Evolutionary conservation across 306 rosid genomes (phyloP).

Genomic region (Malus fusca): DNA sequence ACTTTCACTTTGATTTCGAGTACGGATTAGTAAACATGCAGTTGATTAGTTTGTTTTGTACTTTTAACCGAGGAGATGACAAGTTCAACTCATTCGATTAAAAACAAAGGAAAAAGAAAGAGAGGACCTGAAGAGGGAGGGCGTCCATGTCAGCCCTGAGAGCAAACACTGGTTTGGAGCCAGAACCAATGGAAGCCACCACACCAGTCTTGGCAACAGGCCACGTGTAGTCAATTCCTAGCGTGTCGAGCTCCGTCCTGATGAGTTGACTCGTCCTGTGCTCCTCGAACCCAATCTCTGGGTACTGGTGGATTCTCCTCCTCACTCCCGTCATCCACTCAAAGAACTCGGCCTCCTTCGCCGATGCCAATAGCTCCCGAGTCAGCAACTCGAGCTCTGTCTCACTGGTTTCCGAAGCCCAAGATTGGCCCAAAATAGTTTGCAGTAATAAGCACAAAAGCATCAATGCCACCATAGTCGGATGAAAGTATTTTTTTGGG

Average conservation of each 20-base stretch:
- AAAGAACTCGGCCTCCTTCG: conserved; percentile 28
- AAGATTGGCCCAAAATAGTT: background rate
- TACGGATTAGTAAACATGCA: too few relatives aligned
- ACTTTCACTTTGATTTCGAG: too few relatives aligned
- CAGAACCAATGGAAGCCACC: conserved; percentile 29
- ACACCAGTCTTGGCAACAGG: conserved; percentile 37
- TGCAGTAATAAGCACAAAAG: background rate
- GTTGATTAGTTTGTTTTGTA: background rate
- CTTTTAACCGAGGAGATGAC: background rate
- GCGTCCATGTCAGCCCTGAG: conserved; percentile 49
- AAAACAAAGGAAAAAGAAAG: background rate
- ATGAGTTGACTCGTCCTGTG: conserved; percentile 31
- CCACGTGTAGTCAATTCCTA: conserved; percentile 30
- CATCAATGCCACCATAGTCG: background rate
- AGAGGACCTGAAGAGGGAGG: conserved; percentile 23
- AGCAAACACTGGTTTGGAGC: conserved; percentile 30
- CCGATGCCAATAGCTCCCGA: conserved; percentile 19
- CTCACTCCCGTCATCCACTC: conserved; percentile 36
- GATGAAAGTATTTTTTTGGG: background rate
- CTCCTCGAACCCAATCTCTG: conserved; percentile 39
- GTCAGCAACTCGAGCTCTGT: conserved; percentile 23
- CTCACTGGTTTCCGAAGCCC: background rate
- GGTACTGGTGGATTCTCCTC: conserved; percentile 37
- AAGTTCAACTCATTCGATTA: too few relatives aligned
- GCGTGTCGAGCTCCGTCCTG: conserved; percentile 36